Base-by-base conservation (phyloP, 768 basidiomycete genomes). In the Kockovaella imperatae region DNA sequence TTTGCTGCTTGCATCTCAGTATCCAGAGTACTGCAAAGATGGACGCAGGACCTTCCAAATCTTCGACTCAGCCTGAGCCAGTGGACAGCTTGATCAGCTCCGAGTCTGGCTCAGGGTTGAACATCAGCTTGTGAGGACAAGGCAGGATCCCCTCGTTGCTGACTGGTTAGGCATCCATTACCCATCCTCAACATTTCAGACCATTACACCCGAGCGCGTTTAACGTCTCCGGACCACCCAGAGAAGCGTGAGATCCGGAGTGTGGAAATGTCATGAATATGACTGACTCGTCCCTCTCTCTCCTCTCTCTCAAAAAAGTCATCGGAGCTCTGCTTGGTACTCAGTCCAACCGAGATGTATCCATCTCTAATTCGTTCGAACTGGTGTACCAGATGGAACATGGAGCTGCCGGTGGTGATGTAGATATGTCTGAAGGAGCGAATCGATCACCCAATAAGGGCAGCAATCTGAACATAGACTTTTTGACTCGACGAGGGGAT, bases 141-240 rank as follows among this genome's bases (percentile, higher is more conserved):
- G 39, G 23, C 18, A 30, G 28, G 32, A 17, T 8, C 32, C 11
- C 23, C 4, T 31, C 8, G 15, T 11, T 23, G 23, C 30, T 41
- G 30, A 35, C 25, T n/a, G 24, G 5, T 18, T 64, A 97, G 91
- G 47, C 95, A 97, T 71, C 93, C 95, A 30, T 78, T 97, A 13
- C 89, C 95, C 8, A 89, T 99, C 66, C 78, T 99, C 54, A 95
- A 90, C 71, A 84, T 97, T 62, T 95, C 91, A 1, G 95, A 97
- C 64, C 93, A 97, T 73, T 77, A 86, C 62, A 93, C 87, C 35
- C 80, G 95, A 36, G 49, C 55, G 40, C 83, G 83, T 60, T 77
- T 96, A 11, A 56, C 62, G 84, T 89, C 69, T 79, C 77, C 34
- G 77, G 77, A 49, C 74, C 75, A 15, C 67, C 72, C 42, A n/a